A percentile compares a stretch with the other conserved stretches of the same genome.
Evolutionary conservation across 2,329 filamentous ascomycete genomes (phyloP).

Genomic region (Penicillium hesseltinei): DNA sequence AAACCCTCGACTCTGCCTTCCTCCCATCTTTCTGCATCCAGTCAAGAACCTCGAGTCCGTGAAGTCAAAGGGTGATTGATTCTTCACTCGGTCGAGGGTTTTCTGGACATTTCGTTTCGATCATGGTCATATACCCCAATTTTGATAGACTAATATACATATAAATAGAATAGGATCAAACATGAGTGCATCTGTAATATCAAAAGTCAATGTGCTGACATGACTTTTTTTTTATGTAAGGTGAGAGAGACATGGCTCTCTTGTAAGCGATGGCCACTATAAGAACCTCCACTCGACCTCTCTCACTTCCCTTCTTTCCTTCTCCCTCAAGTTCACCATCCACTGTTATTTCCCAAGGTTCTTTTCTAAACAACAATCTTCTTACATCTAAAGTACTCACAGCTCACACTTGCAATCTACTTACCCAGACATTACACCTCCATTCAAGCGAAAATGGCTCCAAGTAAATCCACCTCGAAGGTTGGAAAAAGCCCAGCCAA

Average conservation of each 20-base stretch:
- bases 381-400: background rate
- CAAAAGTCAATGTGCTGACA: too few relatives aligned
- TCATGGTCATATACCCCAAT: background rate
- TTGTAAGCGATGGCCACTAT: background rate
- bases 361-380: background rate
- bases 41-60: slow-evolving; percentile 5
- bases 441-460: background rate
- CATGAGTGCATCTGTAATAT: too few relatives aligned
- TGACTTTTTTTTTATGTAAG: too few relatives aligned
- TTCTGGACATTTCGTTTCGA: background rate
- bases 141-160: background rate
- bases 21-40: slow-evolving; percentile 13
- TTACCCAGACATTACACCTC: background rate
- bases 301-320: background rate
- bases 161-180: background rate
- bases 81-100: background rate
- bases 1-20: slow-evolving; percentile 7
- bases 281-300: background rate
- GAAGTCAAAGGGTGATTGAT: background rate
- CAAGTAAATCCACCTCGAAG: background rate
- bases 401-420: too few relatives aligned
- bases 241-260: background rate
- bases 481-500: background rate
- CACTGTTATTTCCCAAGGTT: background rate
- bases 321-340: background rate